Conservation (phyloP, 2,329 filamentous ascomycete genomes). For the Claviceps maximensis region DNA sequence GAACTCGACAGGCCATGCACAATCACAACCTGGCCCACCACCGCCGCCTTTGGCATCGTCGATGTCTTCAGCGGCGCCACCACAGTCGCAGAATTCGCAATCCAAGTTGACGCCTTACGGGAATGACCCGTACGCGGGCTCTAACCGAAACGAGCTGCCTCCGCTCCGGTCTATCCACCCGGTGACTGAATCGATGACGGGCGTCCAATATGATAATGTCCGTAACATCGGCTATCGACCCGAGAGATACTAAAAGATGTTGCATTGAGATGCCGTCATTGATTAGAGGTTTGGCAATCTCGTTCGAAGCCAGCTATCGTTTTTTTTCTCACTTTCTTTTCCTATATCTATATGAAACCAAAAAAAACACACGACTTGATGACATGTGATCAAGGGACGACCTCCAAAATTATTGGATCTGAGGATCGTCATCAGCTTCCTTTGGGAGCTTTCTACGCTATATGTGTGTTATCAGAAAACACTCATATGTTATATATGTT, state of each 20-base stretch:
- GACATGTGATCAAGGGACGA: constrained; percentile 5
- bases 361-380: constrained; percentile 4
- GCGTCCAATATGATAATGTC: constrained; percentile 47
- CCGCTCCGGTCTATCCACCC: constrained; percentile 40
- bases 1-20: constrained; percentile 11
- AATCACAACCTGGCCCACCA: constrained; percentile 15
- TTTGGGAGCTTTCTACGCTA: background rate
- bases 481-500: constrained; percentile 1
- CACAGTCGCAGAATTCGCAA: constrained; percentile 6
- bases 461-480: background rate
- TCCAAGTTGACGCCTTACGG: constrained; percentile 11
- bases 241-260: constrained; percentile 20
- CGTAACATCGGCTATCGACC: constrained; percentile 33
- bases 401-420: background rate
- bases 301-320: too few species aligned
- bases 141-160: constrained; percentile 38
- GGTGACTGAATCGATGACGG: constrained; percentile 49
- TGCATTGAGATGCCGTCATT: background rate
- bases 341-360: background rate
- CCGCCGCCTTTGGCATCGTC: constrained; percentile 14
- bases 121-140: constrained; percentile 17
- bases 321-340: background rate
- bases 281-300: background rate
- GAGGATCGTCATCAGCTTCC: background rate
- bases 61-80: constrained; percentile 10